phyloP scores from a whole-genome alignment of 208 protist species.

The Leishmania amazonensis region DNA sequence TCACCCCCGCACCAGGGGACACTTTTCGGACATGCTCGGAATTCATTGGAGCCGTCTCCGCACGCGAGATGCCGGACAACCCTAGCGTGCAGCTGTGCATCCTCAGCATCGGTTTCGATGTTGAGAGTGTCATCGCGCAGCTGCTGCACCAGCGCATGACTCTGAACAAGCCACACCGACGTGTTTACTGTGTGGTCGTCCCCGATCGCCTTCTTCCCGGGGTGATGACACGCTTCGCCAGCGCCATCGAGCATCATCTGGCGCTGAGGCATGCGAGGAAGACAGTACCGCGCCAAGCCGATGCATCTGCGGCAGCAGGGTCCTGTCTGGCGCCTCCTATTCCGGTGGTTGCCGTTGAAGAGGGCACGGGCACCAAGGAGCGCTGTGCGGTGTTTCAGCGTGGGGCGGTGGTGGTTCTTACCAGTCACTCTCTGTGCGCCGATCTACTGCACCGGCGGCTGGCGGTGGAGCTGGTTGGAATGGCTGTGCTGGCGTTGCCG shows the following conservation, averaged over 20 bases:
- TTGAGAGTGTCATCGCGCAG: conserved; percentile 50
- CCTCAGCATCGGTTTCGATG: conserved; percentile 61
- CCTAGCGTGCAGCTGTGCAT: conserved; percentile 69
- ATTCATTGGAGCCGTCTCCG: conserved; percentile 44
- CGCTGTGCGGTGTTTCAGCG: conserved; percentile 64
- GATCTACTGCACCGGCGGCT: conserved; percentile 85
- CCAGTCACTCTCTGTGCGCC: conserved; percentile 69
- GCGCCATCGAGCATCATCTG: conserved; percentile 43
- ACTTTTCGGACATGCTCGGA: conserved; percentile 22
- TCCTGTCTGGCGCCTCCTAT: neutral
- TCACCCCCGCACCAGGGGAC: neutral
- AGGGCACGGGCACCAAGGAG: conserved; percentile 62
- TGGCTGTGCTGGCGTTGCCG: conserved; percentile 52
- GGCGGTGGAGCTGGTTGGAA: conserved; percentile 47
- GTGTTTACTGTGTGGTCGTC: conserved; percentile 85
- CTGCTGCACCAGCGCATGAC: conserved; percentile 24
- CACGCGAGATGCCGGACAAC: conserved; percentile 39
- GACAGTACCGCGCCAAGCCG: neutral
- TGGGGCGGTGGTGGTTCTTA: conserved; percentile 68
- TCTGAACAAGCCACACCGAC: conserved; percentile 10
- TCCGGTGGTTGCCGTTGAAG: conserved; percentile 57
- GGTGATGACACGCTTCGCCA: conserved; percentile 87
- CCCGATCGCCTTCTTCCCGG: conserved; percentile 92
- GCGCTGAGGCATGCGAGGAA: neutral
- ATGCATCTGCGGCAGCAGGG: neutral